A percentile compares a stretch with the other conserved stretches of the same genome.
phyloP scores from a whole-genome alignment of 495 filamentous ascomycete species.

The Paragyromitra xinjiangensis region DNA sequence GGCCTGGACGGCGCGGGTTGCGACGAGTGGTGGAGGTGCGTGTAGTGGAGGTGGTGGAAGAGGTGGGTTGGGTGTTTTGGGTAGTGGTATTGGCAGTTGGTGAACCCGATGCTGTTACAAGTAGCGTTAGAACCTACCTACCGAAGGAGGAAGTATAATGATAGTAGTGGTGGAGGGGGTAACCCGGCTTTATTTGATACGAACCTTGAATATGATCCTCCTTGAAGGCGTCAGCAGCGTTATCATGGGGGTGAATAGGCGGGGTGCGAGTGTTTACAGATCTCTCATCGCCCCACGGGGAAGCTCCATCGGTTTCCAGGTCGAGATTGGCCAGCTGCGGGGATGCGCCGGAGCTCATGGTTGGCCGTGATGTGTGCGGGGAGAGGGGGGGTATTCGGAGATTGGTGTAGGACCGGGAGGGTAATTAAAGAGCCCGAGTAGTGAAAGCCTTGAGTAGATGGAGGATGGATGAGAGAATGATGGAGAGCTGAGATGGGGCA shows the following conservation, averaged over 20 bases:
- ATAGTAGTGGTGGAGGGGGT: not conserved
- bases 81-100: conserved; percentile 8
- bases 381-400: not conserved
- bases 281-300: conserved; percentile 57
- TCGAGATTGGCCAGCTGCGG: conserved; percentile 52
- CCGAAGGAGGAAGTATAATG: not conserved
- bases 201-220: conserved; percentile 37
- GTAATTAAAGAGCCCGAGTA: not conserved
- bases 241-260: conserved; percentile 25
- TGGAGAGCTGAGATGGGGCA: not conserved
- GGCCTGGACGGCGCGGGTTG: conserved; percentile 54
- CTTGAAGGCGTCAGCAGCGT: conserved; percentile 42
- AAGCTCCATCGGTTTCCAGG: conserved; percentile 54
- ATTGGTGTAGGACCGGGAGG: not conserved
- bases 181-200: conserved; percentile 20
- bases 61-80: conserved; percentile 16
- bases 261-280: conserved; percentile 52
- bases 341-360: conserved; percentile 55
- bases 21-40: conserved; percentile 42
- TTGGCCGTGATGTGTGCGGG: not conserved
- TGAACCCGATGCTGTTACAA: conserved; percentile 8
- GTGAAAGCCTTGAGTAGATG: not conserved
- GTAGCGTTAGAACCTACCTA: conserved; percentile 23
- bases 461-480: not conserved
- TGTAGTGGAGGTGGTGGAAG: conserved; percentile 6